Evolutionary conservation across 495 filamentous ascomycete genomes (phyloP).

Genomic region (Podospora pseudocomata): DNA sequence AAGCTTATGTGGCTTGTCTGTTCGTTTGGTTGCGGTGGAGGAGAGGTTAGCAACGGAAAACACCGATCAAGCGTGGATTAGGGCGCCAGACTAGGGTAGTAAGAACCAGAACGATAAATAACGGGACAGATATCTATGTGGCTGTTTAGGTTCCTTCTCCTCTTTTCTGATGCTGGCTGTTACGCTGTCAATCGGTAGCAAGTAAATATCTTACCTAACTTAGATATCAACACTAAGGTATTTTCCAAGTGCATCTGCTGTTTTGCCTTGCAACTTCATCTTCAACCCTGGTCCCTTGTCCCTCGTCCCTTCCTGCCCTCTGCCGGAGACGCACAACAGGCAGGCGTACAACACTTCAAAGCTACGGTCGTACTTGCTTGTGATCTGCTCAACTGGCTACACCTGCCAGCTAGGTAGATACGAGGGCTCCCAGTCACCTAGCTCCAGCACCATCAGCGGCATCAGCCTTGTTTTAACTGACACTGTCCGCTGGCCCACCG

Average conservation of each 20-base stretch:
- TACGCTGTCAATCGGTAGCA: neutral
- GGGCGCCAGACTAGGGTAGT: too few species aligned
- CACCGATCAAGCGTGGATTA: too few species aligned
- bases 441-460: too few species aligned
- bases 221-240: neutral
- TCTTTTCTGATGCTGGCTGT: neutral
- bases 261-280: neutral
- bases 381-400: neutral
- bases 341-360: neutral
- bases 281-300: too few species aligned
- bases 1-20: neutral
- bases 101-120: neutral
- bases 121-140: neutral
- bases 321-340: neutral
- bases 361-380: neutral
- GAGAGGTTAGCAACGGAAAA: too few species aligned
- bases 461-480: neutral
- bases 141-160: neutral
- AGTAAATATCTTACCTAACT: neutral
- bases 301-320: neutral
- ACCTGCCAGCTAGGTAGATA: neutral
- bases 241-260: neutral
- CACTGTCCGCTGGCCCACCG: neutral
- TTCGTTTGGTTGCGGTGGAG: neutral
- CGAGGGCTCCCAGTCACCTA: neutral